phyloP scores from a whole-genome alignment of 73 alveolate genomes.

The Tetrahymena borealis region DNA sequence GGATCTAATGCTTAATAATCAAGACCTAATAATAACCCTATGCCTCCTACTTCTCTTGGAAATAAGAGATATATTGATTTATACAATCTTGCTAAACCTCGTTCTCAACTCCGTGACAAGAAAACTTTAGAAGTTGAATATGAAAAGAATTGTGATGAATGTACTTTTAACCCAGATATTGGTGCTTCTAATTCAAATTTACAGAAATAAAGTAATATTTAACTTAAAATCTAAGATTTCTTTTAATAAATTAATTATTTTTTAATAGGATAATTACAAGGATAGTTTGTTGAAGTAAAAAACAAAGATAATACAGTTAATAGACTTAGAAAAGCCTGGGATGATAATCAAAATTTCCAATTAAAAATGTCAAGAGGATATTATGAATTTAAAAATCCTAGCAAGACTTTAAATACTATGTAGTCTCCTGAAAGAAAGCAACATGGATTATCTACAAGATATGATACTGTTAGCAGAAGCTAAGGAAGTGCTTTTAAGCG shows the following conservation, averaged over 20 bases:
- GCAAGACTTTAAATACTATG: background rate
- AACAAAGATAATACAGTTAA: background rate
- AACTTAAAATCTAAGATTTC: background rate
- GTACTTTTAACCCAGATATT: constrained; percentile 31
- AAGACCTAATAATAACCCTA: background rate
- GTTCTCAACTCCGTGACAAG: constrained; percentile 9
- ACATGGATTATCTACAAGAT: background rate
- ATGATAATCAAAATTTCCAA: background rate
- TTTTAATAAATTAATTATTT: background rate
- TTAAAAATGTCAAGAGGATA: background rate
- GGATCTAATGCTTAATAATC: background rate
- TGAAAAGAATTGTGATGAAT: constrained; percentile 30
- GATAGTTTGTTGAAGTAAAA: background rate
- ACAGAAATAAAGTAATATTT: background rate
- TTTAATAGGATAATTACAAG: background rate
- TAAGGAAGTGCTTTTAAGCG: background rate
- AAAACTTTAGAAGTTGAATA: constrained; percentile 37
- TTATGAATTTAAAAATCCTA: background rate
- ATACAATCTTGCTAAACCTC: background rate
- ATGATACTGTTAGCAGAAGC: background rate
- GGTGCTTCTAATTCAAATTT: background rate
- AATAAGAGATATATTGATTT: background rate
- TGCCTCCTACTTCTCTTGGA: background rate
- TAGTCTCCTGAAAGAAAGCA: background rate
- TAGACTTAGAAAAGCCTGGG: background rate